phyloP scores from a whole-genome alignment of 345 rosid genomes.

The Sapria himalayana region DNA sequence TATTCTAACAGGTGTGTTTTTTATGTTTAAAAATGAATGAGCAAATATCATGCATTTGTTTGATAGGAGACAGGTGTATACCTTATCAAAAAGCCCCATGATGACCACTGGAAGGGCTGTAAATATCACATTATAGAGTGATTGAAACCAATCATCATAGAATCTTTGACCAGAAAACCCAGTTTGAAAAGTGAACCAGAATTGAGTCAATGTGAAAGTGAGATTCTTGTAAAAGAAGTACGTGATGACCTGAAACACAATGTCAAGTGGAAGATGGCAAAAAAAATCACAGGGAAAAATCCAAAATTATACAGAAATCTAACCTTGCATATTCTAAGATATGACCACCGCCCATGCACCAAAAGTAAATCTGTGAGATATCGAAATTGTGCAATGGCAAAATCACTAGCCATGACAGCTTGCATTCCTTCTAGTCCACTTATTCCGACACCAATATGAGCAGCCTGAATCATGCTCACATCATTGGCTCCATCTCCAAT shows the following conservation, averaged over 20 bases:
- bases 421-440: slow-evolving; percentile 99
- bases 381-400: slow-evolving; percentile 95
- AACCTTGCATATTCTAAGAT: slow-evolving; percentile 97
- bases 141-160: slow-evolving; percentile 99
- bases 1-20: too few species aligned
- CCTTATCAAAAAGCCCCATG: slow-evolving; percentile 96
- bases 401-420: slow-evolving; percentile 99
- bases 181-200: slow-evolving; percentile 97
- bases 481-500: slow-evolving; percentile 99
- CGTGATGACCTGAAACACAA: slow-evolving; percentile 65
- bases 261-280: slow-evolving; percentile 1
- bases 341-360: slow-evolving; percentile 98
- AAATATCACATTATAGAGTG: slow-evolving; percentile 74
- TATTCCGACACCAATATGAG: slow-evolving; percentile 96
- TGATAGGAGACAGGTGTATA: too few species aligned
- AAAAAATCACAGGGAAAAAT: slow-evolving; percentile 8
- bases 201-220: slow-evolving; percentile 90
- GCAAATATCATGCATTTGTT: too few species aligned
- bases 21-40: too few species aligned
- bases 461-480: slow-evolving; percentile 99
- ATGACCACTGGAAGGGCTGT: slow-evolving; percentile 83
- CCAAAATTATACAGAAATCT: slow-evolving; percentile 4
- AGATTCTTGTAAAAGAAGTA: slow-evolving; percentile 99
- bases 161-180: slow-evolving; percentile 99
- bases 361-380: slow-evolving; percentile 87